Evolutionary conservation across 257 asterid genomes (phyloP).

Genomic region (Echium plantagineum): DNA sequence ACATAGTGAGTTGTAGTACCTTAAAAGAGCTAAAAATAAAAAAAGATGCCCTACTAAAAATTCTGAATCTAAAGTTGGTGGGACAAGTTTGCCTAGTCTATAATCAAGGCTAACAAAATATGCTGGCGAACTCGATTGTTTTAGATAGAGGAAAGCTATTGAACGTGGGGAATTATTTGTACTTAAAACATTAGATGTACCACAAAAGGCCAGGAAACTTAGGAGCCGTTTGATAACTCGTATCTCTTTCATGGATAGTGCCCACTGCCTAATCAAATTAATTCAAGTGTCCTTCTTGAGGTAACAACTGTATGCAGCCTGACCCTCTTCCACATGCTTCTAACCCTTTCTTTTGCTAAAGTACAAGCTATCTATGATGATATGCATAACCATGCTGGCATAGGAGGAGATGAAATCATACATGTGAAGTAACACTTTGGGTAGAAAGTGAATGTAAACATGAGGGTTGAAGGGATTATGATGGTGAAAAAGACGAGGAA

Average conservation of each 20-base stretch:
- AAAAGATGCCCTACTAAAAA: conserved; percentile 15
- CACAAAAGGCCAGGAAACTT: conserved; percentile 8
- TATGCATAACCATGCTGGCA: neutral
- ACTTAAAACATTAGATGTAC: conserved; percentile 33
- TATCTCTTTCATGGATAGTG: conserved; percentile 2
- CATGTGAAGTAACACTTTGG: too few relatives aligned
- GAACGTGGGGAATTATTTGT: conserved; percentile 30
- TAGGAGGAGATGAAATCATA: too few relatives aligned
- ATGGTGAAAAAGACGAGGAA: too few relatives aligned
- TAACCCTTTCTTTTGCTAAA: neutral
- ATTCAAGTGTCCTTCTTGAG: conserved; percentile 1
- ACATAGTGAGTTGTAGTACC: neutral
- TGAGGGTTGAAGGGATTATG: too few relatives aligned
- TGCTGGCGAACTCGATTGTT: conserved; percentile 15
- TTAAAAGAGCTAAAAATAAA: conserved; percentile 7
- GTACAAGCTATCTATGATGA: neutral
- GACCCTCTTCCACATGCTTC: conserved; percentile 19
- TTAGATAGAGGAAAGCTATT: conserved; percentile 14
- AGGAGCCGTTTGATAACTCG: conserved; percentile 5
- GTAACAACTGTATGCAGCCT: conserved; percentile 8
- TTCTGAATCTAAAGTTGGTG: conserved; percentile 29
- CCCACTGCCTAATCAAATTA: conserved; percentile 3
- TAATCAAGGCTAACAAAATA: conserved; percentile 13
- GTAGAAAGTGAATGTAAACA: too few relatives aligned
- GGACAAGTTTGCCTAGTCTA: conserved; percentile 27